phyloP scores from a whole-genome alignment of 352 stramenopile species.

The Globisporangium cederbergense region DNA sequence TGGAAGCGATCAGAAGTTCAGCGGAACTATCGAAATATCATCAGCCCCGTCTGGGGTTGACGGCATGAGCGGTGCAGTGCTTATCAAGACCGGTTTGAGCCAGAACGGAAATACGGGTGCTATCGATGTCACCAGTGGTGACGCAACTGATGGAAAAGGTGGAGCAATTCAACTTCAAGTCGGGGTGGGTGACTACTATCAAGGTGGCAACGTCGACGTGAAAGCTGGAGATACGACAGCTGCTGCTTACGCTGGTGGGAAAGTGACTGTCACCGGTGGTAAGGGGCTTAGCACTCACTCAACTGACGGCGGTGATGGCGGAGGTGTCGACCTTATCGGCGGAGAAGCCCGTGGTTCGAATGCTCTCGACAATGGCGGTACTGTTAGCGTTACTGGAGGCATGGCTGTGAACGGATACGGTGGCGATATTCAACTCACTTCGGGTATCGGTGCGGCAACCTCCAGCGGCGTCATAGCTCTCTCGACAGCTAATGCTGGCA shows the following conservation, averaged over 20 bases:
- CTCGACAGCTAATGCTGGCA: slow-evolving; percentile 42
- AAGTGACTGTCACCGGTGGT: slow-evolving; percentile 44
- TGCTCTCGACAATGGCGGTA: slow-evolving; percentile 86
- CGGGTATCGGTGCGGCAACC: slow-evolving; percentile 45
- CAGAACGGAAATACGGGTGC: slow-evolving; percentile 34
- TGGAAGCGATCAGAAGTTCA: slow-evolving; percentile 44
- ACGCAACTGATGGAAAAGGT: slow-evolving; percentile 49
- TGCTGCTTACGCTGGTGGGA: slow-evolving; percentile 47
- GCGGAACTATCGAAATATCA: slow-evolving; percentile 43
- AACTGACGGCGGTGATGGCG: slow-evolving; percentile 89
- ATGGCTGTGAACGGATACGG: slow-evolving; percentile 59
- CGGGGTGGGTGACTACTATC: slow-evolving; percentile 50
- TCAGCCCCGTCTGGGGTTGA: slow-evolving; percentile 44
- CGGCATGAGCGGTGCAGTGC: slow-evolving; percentile 57
- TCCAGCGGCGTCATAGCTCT: slow-evolving; percentile 53
- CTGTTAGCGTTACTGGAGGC: slow-evolving; percentile 76
- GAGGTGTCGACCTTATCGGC: slow-evolving; percentile 74
- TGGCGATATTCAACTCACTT: slow-evolving; percentile 44
- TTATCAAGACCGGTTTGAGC: slow-evolving; percentile 41
- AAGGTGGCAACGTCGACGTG: slow-evolving; percentile 58
- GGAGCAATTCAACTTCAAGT: slow-evolving; percentile 57
- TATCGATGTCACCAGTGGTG: slow-evolving; percentile 40
- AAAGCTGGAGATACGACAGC: slow-evolving; percentile 58
- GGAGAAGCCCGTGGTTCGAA: slow-evolving; percentile 88
- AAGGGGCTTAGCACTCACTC: slow-evolving; percentile 67